phyloP scores from a whole-genome alignment of 441 rosid species.

The Bruguiera hainesii region DNA sequence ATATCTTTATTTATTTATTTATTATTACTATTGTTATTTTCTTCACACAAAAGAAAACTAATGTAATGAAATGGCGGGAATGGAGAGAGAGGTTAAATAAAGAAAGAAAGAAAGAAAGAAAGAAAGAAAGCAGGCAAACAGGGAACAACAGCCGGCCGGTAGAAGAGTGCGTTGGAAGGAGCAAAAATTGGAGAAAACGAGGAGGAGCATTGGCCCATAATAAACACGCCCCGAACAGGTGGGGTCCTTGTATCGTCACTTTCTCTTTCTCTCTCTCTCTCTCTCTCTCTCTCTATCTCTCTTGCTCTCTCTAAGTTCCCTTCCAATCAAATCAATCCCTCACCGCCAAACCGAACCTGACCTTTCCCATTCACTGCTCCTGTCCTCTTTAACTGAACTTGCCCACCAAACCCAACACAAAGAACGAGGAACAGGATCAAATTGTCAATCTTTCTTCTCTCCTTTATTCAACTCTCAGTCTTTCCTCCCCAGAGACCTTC shows the following conservation, averaged over 20 bases:
- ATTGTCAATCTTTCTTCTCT: background rate
- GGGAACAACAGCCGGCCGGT: background rate
- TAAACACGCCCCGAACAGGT: constrained; percentile 28
- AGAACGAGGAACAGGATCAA: background rate
- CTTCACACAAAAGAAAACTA: background rate
- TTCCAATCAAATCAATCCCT: background rate
- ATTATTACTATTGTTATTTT: too few relatives aligned
- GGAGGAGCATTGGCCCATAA: background rate
- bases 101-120: background rate
- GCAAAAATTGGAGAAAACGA: background rate
- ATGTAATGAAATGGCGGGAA: background rate
- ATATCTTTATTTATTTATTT: too few relatives aligned
- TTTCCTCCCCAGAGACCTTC: background rate
- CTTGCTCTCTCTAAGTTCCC: background rate
- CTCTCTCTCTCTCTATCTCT: background rate
- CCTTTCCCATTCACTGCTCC: constrained; percentile 10
- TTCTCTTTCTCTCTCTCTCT: background rate
- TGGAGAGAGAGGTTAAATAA: background rate
- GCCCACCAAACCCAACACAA: background rate
- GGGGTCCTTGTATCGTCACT: constrained; percentile 20
- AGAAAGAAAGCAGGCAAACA: background rate
- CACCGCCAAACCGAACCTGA: constrained; percentile 20
- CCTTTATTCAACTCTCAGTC: background rate
- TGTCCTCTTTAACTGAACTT: too few relatives aligned
- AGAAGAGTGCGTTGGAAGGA: background rate